Base-by-base conservation (phyloP, 2,329 filamentous ascomycete species). In the Arthrobotrys pseudoclavata region DNA sequence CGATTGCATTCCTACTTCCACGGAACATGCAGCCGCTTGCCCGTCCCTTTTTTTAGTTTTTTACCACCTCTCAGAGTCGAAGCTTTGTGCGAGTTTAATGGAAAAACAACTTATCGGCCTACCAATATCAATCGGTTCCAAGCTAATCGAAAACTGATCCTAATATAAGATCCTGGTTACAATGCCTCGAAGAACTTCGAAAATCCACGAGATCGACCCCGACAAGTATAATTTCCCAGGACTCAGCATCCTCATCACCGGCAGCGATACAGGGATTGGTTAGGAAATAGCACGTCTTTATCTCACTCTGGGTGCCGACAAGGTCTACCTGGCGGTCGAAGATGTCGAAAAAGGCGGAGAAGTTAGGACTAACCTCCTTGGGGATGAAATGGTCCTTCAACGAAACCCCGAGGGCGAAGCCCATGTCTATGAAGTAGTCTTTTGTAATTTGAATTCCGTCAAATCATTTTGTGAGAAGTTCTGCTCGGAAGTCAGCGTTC, bases 231-330 rank as follows among this genome's bases (percentile, higher is more conserved):
- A 60, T 34, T 76, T 83, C 1, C 60, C 57, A 1, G 81, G 81
- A 9, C 79, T 81, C 69, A 82, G 80, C 1, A 75, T 79, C 22
- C 74, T 83, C 2, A 64, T 83, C 18, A 83, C 82, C 7, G 82
- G 82, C 40, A 79, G 80, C 6, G 82, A 79, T 48, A 63, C 79
- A n/a, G 82, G 82, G 2, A 31, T 83, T 7, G 82, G 82, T 3
- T 74, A 82, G 2, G 80, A 81, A 53, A 70, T 75, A 18, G 79
- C 81, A 12, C 79, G 80, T 2, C 80, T 81, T 53, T 79, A 82
- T n/a, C 75, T 82, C 3, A 26, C 24, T 9, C 60, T 82, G 22
- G 64, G 71, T 7, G 80, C 78, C 40, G 80, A 80, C 5, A 76
- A 60, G 9, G 26, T 82, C 40, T 77, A 82, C 18, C 79, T 83